phyloP scores from a whole-genome alignment of 768 basidiomycete species.

The Tricholomella constricta region DNA sequence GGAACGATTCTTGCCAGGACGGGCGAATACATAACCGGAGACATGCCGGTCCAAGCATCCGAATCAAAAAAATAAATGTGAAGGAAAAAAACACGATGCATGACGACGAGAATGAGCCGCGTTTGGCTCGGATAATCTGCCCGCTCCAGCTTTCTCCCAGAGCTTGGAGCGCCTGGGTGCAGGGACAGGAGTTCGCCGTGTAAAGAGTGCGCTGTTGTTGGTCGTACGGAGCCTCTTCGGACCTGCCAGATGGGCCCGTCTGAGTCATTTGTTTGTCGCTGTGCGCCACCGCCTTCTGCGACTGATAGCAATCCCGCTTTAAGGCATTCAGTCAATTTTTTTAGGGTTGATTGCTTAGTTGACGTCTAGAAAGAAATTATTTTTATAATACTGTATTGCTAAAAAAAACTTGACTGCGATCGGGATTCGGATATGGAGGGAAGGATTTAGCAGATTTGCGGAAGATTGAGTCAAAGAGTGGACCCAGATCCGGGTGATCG shows the following conservation, averaged over 20 bases:
- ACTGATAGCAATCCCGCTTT: background rate
- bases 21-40: background rate
- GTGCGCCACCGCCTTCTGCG: slow-evolving; percentile 11
- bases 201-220: slow-evolving; percentile 1
- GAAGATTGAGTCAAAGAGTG: slow-evolving; percentile 7
- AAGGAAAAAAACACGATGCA: no score
- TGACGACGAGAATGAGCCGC: background rate
- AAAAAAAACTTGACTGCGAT: background rate
- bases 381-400: background rate
- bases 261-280: slow-evolving; percentile 6
- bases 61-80: background rate
- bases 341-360: background rate
- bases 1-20: background rate
- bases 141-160: background rate
- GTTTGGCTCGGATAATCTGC: background rate
- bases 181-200: slow-evolving; percentile 2
- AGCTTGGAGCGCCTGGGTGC: background rate
- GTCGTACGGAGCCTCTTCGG: slow-evolving; percentile 5
- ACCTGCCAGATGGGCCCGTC: background rate
- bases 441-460: background rate
- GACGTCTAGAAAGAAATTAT: background rate
- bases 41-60: background rate
- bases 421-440: background rate
- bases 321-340: background rate
- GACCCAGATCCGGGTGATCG: slow-evolving; percentile 12